Evolutionary conservation across 2,329 filamentous ascomycete species (phyloP).

Genomic region (Madurella fahalii): DNA sequence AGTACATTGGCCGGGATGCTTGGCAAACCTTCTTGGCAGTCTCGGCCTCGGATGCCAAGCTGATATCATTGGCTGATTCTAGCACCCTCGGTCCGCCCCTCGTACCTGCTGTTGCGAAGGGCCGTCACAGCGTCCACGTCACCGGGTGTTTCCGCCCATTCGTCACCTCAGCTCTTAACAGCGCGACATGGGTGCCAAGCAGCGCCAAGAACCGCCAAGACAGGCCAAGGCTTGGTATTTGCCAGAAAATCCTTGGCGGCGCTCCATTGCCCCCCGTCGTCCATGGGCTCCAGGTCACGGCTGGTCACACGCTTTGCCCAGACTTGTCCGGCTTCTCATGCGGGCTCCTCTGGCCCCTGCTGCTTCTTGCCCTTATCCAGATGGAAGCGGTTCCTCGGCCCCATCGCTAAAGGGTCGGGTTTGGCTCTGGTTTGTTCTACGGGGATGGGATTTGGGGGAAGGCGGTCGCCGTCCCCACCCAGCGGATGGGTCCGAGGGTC

Average conservation of each 20-base stretch:
- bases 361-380: neutral
- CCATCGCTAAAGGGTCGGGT: neutral
- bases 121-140: neutral
- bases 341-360: neutral
- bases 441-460: neutral
- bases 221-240: conserved; percentile 31
- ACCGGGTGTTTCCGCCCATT: neutral
- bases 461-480: neutral
- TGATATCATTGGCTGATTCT: conserved; percentile 23
- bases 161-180: conserved; percentile 16
- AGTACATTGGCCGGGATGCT: conserved; percentile 27
- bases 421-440: neutral
- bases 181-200: conserved; percentile 26
- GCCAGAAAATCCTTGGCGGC: conserved; percentile 39
- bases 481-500: neutral
- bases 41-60: conserved; percentile 31
- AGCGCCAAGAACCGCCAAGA: conserved; percentile 28
- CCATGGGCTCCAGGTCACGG: conserved; percentile 21
- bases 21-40: conserved; percentile 29
- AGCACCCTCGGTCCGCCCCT: conserved; percentile 15
- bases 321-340: conserved; percentile 10
- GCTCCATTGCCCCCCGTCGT: conserved; percentile 17
- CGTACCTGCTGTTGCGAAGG: conserved; percentile 21
- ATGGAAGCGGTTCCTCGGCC: conserved; percentile 10
- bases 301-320: conserved; percentile 24